Conservation (phyloP, 805 yeast genomes). For the Blastobotrys mokoenaii region DNA sequence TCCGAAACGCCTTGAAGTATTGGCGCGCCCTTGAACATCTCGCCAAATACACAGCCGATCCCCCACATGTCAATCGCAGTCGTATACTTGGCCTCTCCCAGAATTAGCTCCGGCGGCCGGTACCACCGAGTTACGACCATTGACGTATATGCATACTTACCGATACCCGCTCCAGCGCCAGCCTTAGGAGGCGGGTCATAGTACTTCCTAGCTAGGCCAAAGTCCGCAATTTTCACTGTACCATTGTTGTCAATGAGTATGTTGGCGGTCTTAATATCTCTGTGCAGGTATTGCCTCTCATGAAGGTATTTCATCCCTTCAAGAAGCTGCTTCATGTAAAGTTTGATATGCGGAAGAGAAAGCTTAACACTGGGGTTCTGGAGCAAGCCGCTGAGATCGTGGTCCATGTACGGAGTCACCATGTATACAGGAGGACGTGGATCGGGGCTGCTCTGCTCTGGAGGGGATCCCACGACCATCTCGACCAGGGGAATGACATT, state of each 20-base stretch:
- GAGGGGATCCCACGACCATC: conserved; percentile 50
- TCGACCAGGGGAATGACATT: conserved; percentile 74
- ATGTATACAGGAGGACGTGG: conserved; percentile 52
- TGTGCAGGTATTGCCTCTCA: conserved; percentile 50
- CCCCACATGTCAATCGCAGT: conserved; percentile 99
- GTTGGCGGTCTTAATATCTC: conserved; percentile 97
- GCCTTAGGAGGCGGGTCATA: conserved; percentile 51
- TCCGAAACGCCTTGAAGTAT: conserved; percentile 81
- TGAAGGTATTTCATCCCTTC: conserved; percentile 80
- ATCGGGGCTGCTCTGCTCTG: neutral
- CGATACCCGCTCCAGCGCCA: conserved; percentile 39
- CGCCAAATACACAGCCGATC: conserved; percentile 91
- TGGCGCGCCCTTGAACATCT: conserved; percentile 73
- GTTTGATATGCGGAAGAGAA: conserved; percentile 63
- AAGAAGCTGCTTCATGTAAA: conserved; percentile 70
- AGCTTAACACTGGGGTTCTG: conserved; percentile 66
- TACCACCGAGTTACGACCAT: conserved; percentile 96
- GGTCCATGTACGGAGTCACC: conserved; percentile 87
- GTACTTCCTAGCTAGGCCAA: conserved; percentile 80
- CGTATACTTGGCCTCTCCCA: conserved; percentile 81
- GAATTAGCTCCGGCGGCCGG: conserved; percentile 85
- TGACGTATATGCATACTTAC: conserved; percentile 40
- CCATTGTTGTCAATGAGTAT: conserved; percentile 74
- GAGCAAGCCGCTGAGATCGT: conserved; percentile 82
- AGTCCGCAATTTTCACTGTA: conserved; percentile 82